These are phyloP conservation scores for Globisporangium nodosum DNA, from an alignment of 352 stramenopile genomes.

Conservation along the genomic window DNA sequence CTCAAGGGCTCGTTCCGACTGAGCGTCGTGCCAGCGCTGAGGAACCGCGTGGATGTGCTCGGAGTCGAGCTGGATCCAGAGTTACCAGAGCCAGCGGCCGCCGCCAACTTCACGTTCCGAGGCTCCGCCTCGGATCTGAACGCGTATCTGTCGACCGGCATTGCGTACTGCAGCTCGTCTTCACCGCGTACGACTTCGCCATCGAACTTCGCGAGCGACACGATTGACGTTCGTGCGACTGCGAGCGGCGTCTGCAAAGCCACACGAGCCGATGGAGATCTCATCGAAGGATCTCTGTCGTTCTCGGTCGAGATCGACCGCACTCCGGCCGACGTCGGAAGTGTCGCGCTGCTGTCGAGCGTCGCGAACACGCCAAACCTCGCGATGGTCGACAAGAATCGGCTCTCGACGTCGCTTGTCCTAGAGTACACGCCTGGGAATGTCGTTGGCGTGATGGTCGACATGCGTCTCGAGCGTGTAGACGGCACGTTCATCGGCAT, in stretches of 20 bases:
- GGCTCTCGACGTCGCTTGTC: constrained; percentile 5
- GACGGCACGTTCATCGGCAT: constrained; percentile 19
- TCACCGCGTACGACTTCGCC: neutral
- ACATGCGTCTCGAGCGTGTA: constrained; percentile 15
- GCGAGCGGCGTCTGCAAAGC: constrained; percentile 13
- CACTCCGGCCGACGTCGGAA: constrained; percentile 10
- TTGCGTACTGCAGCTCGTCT: constrained; percentile 20
- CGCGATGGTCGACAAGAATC: constrained; percentile 7
- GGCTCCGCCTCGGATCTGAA: constrained; percentile 18
- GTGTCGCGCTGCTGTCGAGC: neutral
- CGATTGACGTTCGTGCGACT: constrained; percentile 4
- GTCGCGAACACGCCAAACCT: constrained; percentile 4
- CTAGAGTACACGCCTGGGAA: constrained; percentile 18
- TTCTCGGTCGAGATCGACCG: constrained; percentile 17
- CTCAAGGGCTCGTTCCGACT: constrained; percentile 5
- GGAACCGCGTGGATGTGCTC: constrained; percentile 6
- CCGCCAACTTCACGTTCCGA: constrained; percentile 11
- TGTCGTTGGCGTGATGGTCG: constrained; percentile 12
- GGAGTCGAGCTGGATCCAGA: neutral
- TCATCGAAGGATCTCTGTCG: constrained; percentile 1
- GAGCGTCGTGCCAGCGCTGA: constrained; percentile 1
- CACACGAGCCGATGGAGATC: neutral
- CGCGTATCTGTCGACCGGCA: constrained; percentile 9
- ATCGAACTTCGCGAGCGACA: constrained; percentile 6
- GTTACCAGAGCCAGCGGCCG: neutral